A percentile compares a stretch with the other conserved stretches of the same genome.
phyloP scores from a whole-genome alignment of 1,139 yeast genomes.

The Saccharomyces hybrid region DNA sequence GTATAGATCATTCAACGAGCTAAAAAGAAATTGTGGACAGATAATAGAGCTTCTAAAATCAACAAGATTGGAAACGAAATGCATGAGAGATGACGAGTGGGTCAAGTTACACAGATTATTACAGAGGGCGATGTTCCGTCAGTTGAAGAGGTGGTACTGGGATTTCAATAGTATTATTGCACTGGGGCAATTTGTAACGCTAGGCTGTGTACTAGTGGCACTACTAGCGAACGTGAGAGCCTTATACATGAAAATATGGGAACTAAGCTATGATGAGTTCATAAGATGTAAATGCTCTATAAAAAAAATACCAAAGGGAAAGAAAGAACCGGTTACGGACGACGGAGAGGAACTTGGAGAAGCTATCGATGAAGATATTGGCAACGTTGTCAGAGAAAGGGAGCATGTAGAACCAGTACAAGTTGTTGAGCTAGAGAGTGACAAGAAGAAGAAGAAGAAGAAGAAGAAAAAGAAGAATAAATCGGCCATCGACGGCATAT shows the following conservation, averaged over 20 bases:
- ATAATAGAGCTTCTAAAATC: constrained; percentile 27
- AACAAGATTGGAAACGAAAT: constrained; percentile 4
- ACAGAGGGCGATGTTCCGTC: neutral
- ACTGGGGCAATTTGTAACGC: constrained; percentile 66
- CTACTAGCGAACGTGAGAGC: constrained; percentile 41
- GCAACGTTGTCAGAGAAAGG: constrained; percentile 31
- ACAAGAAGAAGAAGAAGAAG: constrained; percentile 33
- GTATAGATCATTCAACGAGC: constrained; percentile 66
- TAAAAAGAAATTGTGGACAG: constrained; percentile 49
- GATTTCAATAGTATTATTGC: constrained; percentile 62
- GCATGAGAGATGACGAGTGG: neutral
- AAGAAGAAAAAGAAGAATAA: constrained; percentile 38
- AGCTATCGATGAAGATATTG: constrained; percentile 6
- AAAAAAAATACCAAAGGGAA: constrained; percentile 4
- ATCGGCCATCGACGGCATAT: constrained; percentile 52
- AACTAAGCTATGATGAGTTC: constrained; percentile 18
- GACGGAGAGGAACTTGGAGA: constrained; percentile 7
- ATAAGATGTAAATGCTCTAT: neutral
- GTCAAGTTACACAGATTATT: neutral
- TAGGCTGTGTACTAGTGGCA: constrained; percentile 67
- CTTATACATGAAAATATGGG: constrained; percentile 25
- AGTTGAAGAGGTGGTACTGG: constrained; percentile 33
- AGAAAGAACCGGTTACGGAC: constrained; percentile 4
- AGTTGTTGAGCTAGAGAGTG: neutral
- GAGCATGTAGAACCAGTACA: constrained; percentile 10